phyloP scores from a whole-genome alignment of 768 basidiomycete species.

The Cantharellus cinnabarinus region DNA sequence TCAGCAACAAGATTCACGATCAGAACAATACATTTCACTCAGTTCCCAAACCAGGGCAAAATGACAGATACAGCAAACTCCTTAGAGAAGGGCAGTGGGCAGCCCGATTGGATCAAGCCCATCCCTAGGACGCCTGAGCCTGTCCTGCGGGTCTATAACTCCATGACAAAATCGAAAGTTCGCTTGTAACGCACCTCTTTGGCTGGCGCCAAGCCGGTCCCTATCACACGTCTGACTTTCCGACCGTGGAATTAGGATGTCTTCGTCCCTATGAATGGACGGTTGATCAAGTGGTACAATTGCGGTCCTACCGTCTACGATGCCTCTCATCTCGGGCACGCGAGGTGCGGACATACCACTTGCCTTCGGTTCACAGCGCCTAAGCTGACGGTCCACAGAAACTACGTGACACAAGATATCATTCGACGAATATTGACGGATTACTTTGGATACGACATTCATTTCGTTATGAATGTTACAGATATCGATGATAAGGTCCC shows the following conservation, averaged over 20 bases:
- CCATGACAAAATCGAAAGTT: constrained; percentile 80
- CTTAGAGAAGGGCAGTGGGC: constrained; percentile 3
- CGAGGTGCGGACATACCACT: constrained; percentile 34
- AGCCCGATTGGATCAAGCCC: constrained; percentile 30
- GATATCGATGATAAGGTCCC: constrained; percentile 97
- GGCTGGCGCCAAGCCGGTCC: not conserved
- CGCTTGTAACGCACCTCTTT: constrained; percentile 5
- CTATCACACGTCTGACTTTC: not conserved
- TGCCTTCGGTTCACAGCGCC: not conserved
- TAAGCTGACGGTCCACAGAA: constrained; percentile 26
- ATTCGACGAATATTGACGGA: constrained; percentile 76
- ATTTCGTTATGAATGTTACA: constrained; percentile 98
- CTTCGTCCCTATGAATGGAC: constrained; percentile 39
- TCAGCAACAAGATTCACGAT: no score
- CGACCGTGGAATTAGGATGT: constrained; percentile 31
- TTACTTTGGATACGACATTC: constrained; percentile 94
- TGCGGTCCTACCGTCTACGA: constrained; percentile 99
- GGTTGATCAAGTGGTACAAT: constrained; percentile 92
- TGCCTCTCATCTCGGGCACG: constrained; percentile 96
- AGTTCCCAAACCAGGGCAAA: not conserved
- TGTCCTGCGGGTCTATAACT: constrained; percentile 73
- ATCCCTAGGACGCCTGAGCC: constrained; percentile 33
- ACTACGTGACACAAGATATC: constrained; percentile 92
- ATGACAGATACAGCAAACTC: not conserved
- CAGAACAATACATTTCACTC: no score